phyloP scores from a whole-genome alignment of 805 yeast species.

The Huiozyma sinensis region DNA sequence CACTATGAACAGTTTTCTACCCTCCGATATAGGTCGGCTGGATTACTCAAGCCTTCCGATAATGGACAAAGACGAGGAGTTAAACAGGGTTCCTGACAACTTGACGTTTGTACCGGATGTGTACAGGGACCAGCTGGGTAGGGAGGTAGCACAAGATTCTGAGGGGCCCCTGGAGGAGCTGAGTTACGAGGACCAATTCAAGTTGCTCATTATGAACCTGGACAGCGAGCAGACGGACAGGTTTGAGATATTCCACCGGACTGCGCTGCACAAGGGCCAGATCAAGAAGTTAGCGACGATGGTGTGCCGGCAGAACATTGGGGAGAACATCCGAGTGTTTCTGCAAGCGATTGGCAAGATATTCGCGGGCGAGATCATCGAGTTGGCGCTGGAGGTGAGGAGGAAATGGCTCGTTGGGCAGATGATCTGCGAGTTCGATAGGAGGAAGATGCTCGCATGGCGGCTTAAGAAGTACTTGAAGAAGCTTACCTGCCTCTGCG shows the following conservation, averaged over 20 bases:
- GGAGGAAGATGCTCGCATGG: slow-evolving; percentile 31
- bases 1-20: slow-evolving; percentile 17
- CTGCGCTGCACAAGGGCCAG: slow-evolving; percentile 60
- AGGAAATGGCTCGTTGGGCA: slow-evolving; percentile 38
- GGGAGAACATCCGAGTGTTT: slow-evolving; percentile 69
- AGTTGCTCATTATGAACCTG: slow-evolving; percentile 58
- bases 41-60: not conserved
- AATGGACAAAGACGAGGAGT: not conserved
- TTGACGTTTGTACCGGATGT: slow-evolving; percentile 21
- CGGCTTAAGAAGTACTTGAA: slow-evolving; percentile 29
- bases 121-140: slow-evolving; percentile 8
- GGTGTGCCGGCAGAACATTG: slow-evolving; percentile 68
- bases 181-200: slow-evolving; percentile 45
- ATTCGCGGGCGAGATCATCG: slow-evolving; percentile 82
- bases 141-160: slow-evolving; percentile 1
- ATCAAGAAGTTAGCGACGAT: slow-evolving; percentile 73
- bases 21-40: slow-evolving; percentile 1
- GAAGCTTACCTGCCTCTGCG: slow-evolving; percentile 24
- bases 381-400: slow-evolving; percentile 67
- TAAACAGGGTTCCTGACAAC: slow-evolving; percentile 20
- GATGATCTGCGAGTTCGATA: slow-evolving; percentile 30
- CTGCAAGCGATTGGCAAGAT: slow-evolving; percentile 82
- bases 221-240: slow-evolving; percentile 77
- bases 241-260: slow-evolving; percentile 77
- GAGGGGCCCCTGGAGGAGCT: slow-evolving; percentile 22